These are phyloP conservation scores for Pleurotus djamor DNA, from an alignment of 768 basidiomycete genomes.

Conservation along the genomic window DNA sequence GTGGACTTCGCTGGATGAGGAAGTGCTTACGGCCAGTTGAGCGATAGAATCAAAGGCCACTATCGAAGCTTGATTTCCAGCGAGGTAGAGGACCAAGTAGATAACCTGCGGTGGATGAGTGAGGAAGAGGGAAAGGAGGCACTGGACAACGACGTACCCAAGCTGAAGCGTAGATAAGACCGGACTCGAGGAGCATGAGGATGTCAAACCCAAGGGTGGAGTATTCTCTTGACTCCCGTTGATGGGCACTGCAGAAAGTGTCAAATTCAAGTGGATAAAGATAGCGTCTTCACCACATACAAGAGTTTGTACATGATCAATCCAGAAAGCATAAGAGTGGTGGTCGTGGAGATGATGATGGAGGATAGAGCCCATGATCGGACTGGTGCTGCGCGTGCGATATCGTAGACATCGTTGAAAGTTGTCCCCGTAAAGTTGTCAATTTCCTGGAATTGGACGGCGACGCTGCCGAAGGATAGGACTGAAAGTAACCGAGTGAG, in stretches of 20 bases:
- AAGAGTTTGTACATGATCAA: conserved; percentile 2
- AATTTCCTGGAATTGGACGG: background rate
- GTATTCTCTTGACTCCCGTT: background rate
- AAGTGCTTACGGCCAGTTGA: background rate
- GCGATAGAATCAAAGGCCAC: background rate
- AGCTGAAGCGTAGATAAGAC: background rate
- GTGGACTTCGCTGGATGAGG: no score
- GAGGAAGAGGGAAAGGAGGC: background rate
- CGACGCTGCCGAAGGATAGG: background rate
- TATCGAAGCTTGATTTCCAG: background rate
- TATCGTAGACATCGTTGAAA: background rate
- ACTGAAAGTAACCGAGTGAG: background rate
- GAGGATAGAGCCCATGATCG: background rate
- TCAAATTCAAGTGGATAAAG: background rate
- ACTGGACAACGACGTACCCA: background rate
- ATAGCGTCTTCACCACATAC: background rate
- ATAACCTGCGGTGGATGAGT: background rate
- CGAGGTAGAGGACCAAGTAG: conserved; percentile 1
- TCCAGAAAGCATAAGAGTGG: background rate
- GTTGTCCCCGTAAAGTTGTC: background rate
- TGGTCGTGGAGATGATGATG: background rate
- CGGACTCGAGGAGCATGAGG: conserved; percentile 1
- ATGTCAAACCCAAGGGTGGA: background rate
- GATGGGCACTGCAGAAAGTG: background rate
- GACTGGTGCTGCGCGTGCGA: background rate